These are phyloP conservation scores for Calonectria pseudoreteaudii DNA, from an alignment of 2,329 filamentous ascomycete genomes.

Conservation along the genomic window DNA sequence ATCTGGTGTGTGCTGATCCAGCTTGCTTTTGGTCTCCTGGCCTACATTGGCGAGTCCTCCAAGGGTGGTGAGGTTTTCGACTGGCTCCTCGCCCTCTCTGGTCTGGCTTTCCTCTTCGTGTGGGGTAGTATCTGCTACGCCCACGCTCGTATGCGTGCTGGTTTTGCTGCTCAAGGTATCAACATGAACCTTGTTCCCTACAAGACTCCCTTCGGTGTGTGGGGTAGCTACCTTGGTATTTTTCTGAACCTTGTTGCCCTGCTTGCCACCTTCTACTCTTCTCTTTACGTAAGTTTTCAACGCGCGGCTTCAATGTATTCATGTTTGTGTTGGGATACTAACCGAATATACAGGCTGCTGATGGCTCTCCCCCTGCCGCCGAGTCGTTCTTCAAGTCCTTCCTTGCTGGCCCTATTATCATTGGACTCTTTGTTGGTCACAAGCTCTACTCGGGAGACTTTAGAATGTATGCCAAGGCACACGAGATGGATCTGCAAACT, in stretches of 20 bases:
- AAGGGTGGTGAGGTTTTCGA: constrained; percentile 75
- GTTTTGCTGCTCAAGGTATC: constrained; percentile 77
- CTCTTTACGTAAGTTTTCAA: constrained; percentile 32
- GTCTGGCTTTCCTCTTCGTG: constrained; percentile 81
- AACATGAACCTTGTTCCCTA: constrained; percentile 83
- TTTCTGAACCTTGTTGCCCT: constrained; percentile 81
- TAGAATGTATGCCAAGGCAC: constrained; percentile 66
- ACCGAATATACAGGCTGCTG: constrained; percentile 18
- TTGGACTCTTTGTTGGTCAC: constrained; percentile 77
- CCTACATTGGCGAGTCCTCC: constrained; percentile 77
- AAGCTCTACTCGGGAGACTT: constrained; percentile 79
- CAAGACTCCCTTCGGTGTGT: constrained; percentile 79
- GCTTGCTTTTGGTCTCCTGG: constrained; percentile 76
- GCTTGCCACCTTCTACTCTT: constrained; percentile 88
- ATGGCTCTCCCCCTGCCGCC: constrained; percentile 76
- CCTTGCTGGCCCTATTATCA: constrained; percentile 76
- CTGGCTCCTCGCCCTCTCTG: constrained; percentile 84
- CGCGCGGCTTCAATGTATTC: no score
- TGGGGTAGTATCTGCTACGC: constrained; percentile 87
- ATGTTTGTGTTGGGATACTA: not conserved
- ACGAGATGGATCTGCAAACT: constrained; percentile 88
- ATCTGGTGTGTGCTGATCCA: constrained; percentile 78
- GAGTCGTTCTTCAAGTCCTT: constrained; percentile 80
- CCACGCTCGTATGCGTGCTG: constrained; percentile 89
- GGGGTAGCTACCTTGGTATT: constrained; percentile 87